Conservation (phyloP, 176 grass and related monocot species). For the maize (Zea mays) region DNA sequence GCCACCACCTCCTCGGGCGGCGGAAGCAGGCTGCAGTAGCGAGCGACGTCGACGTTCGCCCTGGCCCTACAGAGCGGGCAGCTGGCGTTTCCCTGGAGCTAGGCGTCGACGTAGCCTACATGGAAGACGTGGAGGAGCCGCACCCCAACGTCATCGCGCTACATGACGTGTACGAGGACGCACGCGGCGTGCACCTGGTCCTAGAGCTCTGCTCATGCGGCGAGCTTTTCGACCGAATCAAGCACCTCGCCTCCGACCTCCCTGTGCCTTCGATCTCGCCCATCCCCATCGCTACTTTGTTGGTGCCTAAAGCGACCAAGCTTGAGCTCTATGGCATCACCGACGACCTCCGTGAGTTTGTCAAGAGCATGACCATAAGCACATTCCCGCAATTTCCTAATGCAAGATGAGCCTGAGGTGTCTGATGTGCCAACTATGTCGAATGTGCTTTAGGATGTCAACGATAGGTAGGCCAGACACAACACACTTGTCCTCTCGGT, state of each 20-base stretch:
- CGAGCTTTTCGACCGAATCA: conserved; percentile 60
- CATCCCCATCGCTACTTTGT: conserved; percentile 28
- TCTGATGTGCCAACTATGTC: conserved; percentile 74
- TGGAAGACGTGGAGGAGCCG: too few relatives aligned
- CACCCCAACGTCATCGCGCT: too few relatives aligned
- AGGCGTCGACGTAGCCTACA: too few relatives aligned
- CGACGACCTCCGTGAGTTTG: conserved; percentile 89
- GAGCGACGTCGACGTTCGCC: too few relatives aligned
- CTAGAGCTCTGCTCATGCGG: too few relatives aligned
- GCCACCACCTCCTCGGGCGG: too few relatives aligned
- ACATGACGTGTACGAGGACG: too few relatives aligned
- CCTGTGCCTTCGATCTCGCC: conserved; percentile 62
- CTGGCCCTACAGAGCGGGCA: too few relatives aligned
- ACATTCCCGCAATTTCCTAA: conserved; percentile 88
- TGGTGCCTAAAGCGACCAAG: conserved; percentile 42
- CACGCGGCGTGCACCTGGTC: too few relatives aligned
- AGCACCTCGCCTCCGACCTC: conserved; percentile 75
- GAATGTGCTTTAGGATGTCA: conserved; percentile 97
- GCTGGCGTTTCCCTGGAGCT: too few relatives aligned
- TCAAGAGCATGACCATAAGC: conserved; percentile 85
- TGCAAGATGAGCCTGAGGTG: conserved; percentile 82
- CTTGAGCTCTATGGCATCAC: conserved; percentile 74
- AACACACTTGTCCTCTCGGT: conserved; percentile 83
- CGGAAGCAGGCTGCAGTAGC: too few relatives aligned
- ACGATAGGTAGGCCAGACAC: conserved; percentile 91